Base-by-base conservation (phyloP, 495 filamentous ascomycete species). In the Trichoderma orchidacearum region DNA sequence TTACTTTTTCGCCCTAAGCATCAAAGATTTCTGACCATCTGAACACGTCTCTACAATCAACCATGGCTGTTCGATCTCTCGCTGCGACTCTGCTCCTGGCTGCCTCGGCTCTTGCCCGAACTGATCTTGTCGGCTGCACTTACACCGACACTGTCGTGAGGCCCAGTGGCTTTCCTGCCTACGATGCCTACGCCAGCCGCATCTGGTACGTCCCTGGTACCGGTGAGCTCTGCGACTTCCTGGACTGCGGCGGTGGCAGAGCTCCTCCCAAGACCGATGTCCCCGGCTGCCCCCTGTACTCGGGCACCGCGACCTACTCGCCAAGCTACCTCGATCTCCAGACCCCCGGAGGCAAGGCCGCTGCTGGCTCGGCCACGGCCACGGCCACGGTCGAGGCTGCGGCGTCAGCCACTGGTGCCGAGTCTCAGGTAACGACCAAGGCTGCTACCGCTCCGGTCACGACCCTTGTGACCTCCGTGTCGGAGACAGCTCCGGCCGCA, bases 291-390 rank as follows among this genome's bases (percentile, higher is more conserved):
- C 68, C 74, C 0, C 59, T 57, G 13, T 86, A 86, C 66, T 64
- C 62, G 2, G 82, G 82, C 41, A 83, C 80, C 7, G 77, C 68
- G 23, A 77, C 76, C 17, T 72, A 78, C 56, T 69, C 70, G 23
- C 72, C 80, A 3, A 72, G 63, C 57, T 82, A 70, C 62, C 62
- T 80, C 6, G 64, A 73, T 17, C 74, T 73, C 18, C 56, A 27
- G 53, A 23, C 29, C n/a, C n/a, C n/a, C n/a, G n/a, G n/a, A n/a
- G n/a, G n/a, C n/a, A 53, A 53, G 93, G 94, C 61, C 96, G 96
- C 74, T 89, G 96, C 72, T 96, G 96, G n/a, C n/a, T n/a, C n/a
- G n/a, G n/a, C 70, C 91, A 96, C 68, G 82, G 96, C 60, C 96
- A 85, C 75, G 72, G 96, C 63, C 94, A 97, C 81, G 87, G 93